phyloP scores from a whole-genome alignment of 1,284 basidiomycete genomes.

The Ustilago tritici region DNA sequence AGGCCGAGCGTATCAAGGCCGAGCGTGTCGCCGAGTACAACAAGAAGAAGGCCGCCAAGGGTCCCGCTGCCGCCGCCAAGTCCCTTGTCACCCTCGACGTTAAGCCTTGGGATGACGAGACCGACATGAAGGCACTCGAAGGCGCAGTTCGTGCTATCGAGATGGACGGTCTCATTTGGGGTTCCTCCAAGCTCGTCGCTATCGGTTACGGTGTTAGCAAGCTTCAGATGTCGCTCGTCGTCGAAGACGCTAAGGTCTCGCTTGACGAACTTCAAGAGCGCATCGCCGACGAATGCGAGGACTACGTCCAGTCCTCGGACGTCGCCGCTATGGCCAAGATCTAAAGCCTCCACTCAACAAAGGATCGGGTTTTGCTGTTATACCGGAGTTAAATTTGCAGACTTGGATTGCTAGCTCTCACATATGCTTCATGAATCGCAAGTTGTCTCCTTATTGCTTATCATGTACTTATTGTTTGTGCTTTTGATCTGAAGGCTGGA shows the following conservation, averaged over 20 bases:
- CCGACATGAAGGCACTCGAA: conserved; percentile 92
- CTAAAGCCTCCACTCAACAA: conserved; percentile 37
- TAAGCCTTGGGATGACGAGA: conserved; percentile 99
- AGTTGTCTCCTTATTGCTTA: conserved; percentile 27
- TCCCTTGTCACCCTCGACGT: conserved; percentile 96
- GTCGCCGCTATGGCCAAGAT: conserved; percentile 69
- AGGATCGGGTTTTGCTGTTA: conserved; percentile 24
- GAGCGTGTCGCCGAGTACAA: conserved; percentile 95
- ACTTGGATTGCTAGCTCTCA: background rate
- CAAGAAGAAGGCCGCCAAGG: conserved; percentile 91
- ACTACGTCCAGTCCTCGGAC: conserved; percentile 95
- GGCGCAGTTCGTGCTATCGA: conserved; percentile 85
- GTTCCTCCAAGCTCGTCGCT: conserved; percentile 83
- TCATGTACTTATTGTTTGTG: background rate
- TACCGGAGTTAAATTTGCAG: conserved; percentile 23
- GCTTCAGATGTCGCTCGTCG: conserved; percentile 92
- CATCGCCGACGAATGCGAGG: conserved; percentile 77
- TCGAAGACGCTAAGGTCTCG: conserved; percentile 96
- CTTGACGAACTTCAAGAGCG: conserved; percentile 85
- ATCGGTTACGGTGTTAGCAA: conserved; percentile 94
- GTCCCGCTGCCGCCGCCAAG: conserved; percentile 75
- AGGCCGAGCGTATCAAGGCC: conserved; percentile 92
- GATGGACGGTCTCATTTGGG: conserved; percentile 94
- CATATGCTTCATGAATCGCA: conserved; percentile 14
- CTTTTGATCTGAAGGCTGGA: background rate